These are phyloP conservation scores for Aureobasidium sp. DNA, from an alignment of 2,329 filamentous ascomycete genomes.

Conservation along the genomic window DNA sequence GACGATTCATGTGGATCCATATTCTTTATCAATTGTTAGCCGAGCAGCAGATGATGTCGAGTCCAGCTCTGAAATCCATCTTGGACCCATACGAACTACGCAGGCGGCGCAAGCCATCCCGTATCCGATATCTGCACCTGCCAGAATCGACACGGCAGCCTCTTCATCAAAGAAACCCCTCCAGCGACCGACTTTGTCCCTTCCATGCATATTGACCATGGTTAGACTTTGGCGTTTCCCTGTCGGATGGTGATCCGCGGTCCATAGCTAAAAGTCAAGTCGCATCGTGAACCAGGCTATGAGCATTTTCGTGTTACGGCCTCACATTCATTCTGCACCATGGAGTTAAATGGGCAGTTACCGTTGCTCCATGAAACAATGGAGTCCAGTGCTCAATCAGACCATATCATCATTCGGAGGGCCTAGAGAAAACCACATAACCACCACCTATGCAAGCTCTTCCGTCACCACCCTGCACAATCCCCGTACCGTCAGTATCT, in stretches of 20 bases:
- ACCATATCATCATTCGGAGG: not conserved
- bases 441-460: not conserved
- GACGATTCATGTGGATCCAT: not conserved
- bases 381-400: not conserved
- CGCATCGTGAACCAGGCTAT: not conserved
- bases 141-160: not conserved
- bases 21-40: not conserved
- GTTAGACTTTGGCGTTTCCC: not conserved
- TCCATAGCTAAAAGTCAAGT: not conserved
- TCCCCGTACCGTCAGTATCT: not conserved
- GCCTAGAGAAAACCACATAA: not conserved
- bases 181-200: not conserved
- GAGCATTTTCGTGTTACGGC: not conserved
- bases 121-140: not conserved
- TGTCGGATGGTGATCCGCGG: slow-evolving; percentile 6
- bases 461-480: not conserved
- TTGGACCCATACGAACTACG: not conserved
- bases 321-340: not conserved
- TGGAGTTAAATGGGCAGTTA: not conserved
- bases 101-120: slow-evolving; percentile 7
- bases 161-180: not conserved
- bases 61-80: not conserved
- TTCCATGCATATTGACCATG: slow-evolving; percentile 5
- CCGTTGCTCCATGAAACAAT: slow-evolving; percentile 4
- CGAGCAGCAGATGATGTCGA: not conserved